Conservation (phyloP, 208 protist species). For the Trypanosoma melophagium region DNA sequence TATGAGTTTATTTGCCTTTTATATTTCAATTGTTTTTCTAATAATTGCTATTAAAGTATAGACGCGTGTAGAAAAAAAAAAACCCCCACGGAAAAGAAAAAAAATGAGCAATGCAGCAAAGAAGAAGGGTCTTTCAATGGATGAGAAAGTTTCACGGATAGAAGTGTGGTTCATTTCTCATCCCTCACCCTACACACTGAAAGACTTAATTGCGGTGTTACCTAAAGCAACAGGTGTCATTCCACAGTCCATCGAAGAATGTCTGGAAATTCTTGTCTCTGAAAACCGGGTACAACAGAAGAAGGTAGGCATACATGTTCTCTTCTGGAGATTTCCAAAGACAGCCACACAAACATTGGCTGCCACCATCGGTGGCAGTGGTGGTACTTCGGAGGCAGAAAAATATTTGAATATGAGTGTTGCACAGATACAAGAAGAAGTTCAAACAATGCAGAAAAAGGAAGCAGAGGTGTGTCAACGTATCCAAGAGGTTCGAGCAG, state of each 20-base stretch:
- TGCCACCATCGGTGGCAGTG: conserved; percentile 1
- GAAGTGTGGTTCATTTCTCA: conserved; percentile 62
- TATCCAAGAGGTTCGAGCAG: conserved; percentile 13
- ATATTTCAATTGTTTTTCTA: too few relatives aligned
- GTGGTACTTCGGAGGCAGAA: background rate
- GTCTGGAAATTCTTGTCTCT: conserved; percentile 71
- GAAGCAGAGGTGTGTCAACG: conserved; percentile 11
- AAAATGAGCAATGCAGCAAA: conserved; percentile 31
- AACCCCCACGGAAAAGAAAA: background rate
- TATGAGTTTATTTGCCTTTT: too few relatives aligned
- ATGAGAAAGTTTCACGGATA: conserved; percentile 72
- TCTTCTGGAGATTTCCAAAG: conserved; percentile 80
- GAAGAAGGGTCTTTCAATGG: conserved; percentile 84
- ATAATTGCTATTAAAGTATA: background rate
- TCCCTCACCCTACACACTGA: conserved; percentile 75
- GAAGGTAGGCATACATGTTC: conserved; percentile 67
- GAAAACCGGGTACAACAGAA: conserved; percentile 68
- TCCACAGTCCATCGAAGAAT: conserved; percentile 81
- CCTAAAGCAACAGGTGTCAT: conserved; percentile 79
- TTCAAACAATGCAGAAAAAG: conserved; percentile 6
- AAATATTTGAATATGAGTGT: conserved; percentile 25
- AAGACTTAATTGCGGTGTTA: conserved; percentile 63
- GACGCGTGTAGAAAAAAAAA: background rate
- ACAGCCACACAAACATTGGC: conserved; percentile 37
- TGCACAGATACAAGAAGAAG: conserved; percentile 11